Evolutionary conservation across 371 early-diverging fungal genomes (phyloP).

Genomic region (Apophysomyces elegans): DNA sequence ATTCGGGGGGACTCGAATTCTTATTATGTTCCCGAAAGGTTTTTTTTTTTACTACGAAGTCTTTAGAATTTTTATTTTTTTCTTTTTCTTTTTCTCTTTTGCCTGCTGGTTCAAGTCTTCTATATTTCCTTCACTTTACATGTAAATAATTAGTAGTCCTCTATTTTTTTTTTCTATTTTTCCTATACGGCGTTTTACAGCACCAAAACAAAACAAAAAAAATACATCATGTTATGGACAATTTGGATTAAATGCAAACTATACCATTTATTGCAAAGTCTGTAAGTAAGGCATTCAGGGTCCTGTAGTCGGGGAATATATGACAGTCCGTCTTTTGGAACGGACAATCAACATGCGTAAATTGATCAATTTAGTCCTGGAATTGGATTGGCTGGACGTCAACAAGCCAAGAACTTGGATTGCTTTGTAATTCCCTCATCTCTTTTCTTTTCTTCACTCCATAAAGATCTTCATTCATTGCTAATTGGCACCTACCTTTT

Average conservation of each 20-base stretch:
- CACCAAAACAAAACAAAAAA: background rate
- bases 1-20: slow-evolving; percentile 12
- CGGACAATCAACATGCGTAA: slow-evolving; percentile 8
- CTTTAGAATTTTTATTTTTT: slow-evolving; percentile 6
- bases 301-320: background rate
- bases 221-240: slow-evolving; percentile 7
- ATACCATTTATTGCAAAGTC: slow-evolving; percentile 8
- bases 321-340: slow-evolving; percentile 9
- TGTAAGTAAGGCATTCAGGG: background rate
- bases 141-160: slow-evolving; percentile 1
- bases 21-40: slow-evolving; percentile 1
- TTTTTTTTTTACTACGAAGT: background rate
- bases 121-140: background rate
- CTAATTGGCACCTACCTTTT: background rate
- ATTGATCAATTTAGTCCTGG: background rate
- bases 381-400: slow-evolving; percentile 1
- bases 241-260: slow-evolving; percentile 1
- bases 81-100: background rate
- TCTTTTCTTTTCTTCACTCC: background rate
- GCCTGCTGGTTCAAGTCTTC: background rate
- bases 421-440: background rate
- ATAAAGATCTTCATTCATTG: background rate
- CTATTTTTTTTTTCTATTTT: background rate
- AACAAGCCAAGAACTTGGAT: background rate
- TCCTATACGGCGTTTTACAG: slow-evolving; percentile 1